Conservation (phyloP, 164 flowering plant species). For the Litsea cubeba region DNA sequence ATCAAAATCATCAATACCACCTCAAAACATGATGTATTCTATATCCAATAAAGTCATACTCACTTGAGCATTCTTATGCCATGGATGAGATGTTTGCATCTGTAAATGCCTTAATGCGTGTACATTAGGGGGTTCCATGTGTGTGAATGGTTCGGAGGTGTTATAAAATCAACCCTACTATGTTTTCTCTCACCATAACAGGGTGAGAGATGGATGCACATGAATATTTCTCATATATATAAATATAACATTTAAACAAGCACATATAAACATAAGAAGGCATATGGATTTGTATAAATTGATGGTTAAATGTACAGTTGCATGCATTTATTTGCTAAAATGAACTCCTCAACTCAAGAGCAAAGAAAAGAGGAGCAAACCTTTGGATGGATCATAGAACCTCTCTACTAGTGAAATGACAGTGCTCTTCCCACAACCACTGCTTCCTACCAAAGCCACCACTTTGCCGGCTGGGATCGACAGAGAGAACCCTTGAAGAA, state of each 20-base stretch:
- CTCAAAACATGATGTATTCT: neutral
- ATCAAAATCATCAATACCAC: too few relatives aligned
- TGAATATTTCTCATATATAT: neutral
- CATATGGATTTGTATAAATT: too few relatives aligned
- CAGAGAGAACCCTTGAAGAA: conserved; percentile 58
- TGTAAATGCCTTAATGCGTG: neutral
- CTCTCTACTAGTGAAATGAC: conserved; percentile 53
- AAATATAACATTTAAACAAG: neutral
- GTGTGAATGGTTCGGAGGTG: too few relatives aligned
- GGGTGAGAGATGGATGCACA: too few relatives aligned
- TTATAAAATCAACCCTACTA: too few relatives aligned
- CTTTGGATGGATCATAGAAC: conserved; percentile 58
- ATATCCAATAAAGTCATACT: neutral
- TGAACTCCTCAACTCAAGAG: neutral
- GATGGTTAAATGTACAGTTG: neutral
- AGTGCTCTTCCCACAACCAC: conserved; percentile 78
- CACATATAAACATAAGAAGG: neutral
- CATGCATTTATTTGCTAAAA: neutral
- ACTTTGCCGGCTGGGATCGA: conserved; percentile 65
- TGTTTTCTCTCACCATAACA: too few relatives aligned
- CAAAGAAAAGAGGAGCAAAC: conserved; percentile 17
- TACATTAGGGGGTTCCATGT: too few relatives aligned
- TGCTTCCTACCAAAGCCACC: conserved; percentile 68
- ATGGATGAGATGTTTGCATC: neutral
- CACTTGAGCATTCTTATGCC: neutral